phyloP scores from a whole-genome alignment of 2,329 filamentous ascomycete genomes.

The Lomentospora prolificans region DNA sequence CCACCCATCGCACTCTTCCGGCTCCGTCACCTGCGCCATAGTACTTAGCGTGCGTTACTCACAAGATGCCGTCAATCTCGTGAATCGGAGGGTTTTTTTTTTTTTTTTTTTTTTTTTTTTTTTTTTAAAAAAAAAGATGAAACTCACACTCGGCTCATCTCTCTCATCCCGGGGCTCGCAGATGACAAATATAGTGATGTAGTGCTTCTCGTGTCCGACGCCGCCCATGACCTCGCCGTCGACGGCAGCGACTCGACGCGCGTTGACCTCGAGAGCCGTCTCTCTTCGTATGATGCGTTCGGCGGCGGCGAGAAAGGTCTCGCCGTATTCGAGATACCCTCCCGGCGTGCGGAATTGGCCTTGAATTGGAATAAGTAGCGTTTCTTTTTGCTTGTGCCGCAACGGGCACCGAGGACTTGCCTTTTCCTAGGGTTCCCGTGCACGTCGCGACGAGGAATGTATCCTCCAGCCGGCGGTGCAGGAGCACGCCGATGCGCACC shows the following conservation, averaged over 20 bases:
- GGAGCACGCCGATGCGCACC: conserved; percentile 38
- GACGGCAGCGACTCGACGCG: conserved; percentile 40
- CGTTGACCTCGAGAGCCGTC: conserved; percentile 49
- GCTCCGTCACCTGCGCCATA: conserved; percentile 26
- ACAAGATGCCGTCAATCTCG: background rate
- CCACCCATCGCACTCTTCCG: conserved; percentile 42
- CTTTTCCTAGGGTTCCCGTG: conserved; percentile 36
- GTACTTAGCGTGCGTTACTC: background rate
- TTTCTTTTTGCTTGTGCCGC: background rate
- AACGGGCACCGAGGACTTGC: conserved; percentile 28
- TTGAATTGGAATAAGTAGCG: conserved; percentile 17
- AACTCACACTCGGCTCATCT: conserved; percentile 32
- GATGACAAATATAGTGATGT: conserved; percentile 61
- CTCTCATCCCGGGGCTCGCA: conserved; percentile 37
- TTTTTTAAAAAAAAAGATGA: no score
- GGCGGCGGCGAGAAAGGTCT: conserved; percentile 52
- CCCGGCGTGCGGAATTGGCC: conserved; percentile 60
- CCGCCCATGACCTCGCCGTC: conserved; percentile 57
- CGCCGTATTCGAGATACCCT: conserved; percentile 63
- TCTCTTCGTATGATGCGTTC: conserved; percentile 61
- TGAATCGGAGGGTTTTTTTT: no score
- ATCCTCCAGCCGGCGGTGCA: conserved; percentile 28
- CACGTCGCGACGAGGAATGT: conserved; percentile 37
- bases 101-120: no score
- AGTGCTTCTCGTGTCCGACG: conserved; percentile 49